Evolutionary conservation across 352 stramenopile species (phyloP), one percentile per base, ranked within the genome.

Genomic region (Elongisporangium anandrum): DNA sequence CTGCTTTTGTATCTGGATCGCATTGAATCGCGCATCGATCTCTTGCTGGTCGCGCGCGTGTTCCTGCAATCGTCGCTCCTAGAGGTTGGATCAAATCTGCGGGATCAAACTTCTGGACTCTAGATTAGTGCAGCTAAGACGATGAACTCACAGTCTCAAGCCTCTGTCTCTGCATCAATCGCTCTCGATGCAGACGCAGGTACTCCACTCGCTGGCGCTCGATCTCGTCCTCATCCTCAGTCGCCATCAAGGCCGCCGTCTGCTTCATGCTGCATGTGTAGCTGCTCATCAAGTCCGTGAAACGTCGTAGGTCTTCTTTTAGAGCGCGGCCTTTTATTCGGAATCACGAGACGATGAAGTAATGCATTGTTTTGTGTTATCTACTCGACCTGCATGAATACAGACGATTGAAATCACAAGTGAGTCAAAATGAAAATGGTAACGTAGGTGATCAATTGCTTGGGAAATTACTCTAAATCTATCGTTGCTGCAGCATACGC

Each of bases 401-500:
- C n/a, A n/a, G n/a, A n/a, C n/a, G n/a, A n/a, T n/a, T n/a, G n/a
- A n/a, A n/a, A n/a, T n/a, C n/a, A n/a, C n/a, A n/a, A n/a, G n/a
- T n/a, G n/a, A 57, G 4, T 45, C 24, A 7, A 13, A 2, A 49
- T 0, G 10, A 9, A 26, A 39, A 22, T 55, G 49, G 6, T 23
- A n/a, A 21, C 22, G 19, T 53, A 17, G 19, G 49, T 53, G 22
- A 20, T 53, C 20, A 26, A 53, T 22, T 53, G 20, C 19, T 53
- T 53, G 49, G 20, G 49, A 45, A 45, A 45, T 45, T 45, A 45
- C 34, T 45, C 34, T 45, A 45, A 45, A 45, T 70, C 52, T 79
- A 85, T 58, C 74, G 64, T 60, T 74, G 74, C 69, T 94, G 84
- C 69, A 95, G 65, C 73, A 95, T 71, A 16, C 77, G 77, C 63